Base-by-base conservation (phyloP, 257 asterid species). In the Solanum pinnatisectum region DNA sequence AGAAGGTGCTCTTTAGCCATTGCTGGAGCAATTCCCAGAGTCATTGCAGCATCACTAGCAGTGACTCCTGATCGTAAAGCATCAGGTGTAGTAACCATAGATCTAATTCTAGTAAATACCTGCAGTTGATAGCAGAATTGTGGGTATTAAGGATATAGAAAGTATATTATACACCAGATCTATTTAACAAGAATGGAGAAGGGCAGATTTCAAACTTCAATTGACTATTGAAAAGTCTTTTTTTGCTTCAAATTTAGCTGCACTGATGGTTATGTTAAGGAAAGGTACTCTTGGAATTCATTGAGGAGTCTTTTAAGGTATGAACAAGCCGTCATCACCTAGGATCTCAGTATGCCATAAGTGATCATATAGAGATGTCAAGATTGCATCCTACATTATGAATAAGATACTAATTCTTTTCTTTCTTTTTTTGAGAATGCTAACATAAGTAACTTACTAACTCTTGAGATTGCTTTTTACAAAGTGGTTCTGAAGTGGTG, bases 1-100 rank as follows among this genome's bases (percentile, higher is more conserved):
- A 97, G 99, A 84, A 96, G 98, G 92, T 96, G 94, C 90, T 97
- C 99, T 91, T 97, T 97, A 18, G 99, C 99, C 95, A 97, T 93
- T 86, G 98, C 98, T 77, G 99, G 99, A 89, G 99, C 98, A 91
- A 97, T 95, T 83, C 99, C 99, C 76, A 97, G 94, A 82, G 98
- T 94, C 92, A 89, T 96, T 88, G 99, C 97, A 88, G 99, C 99
- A 92, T 97, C 99, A 92, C 94, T 94, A 25, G 99, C 96, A 92
- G 98, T 96, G 87, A 97, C 89, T 46, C 99, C 99, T 71, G 84
- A 87, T 85, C 73, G 90, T 83, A 97, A 89, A 82, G 97, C 93
- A 60, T 95, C 98, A 52, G 94, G 93, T 90, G 94, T 93, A 90
- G 91, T 92, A 59, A 92, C 93, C 93, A 96, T 88, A 36, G 98